Evolutionary conservation across 768 basidiomycete genomes (phyloP).

Genomic region (Jaapia argillacea): DNA sequence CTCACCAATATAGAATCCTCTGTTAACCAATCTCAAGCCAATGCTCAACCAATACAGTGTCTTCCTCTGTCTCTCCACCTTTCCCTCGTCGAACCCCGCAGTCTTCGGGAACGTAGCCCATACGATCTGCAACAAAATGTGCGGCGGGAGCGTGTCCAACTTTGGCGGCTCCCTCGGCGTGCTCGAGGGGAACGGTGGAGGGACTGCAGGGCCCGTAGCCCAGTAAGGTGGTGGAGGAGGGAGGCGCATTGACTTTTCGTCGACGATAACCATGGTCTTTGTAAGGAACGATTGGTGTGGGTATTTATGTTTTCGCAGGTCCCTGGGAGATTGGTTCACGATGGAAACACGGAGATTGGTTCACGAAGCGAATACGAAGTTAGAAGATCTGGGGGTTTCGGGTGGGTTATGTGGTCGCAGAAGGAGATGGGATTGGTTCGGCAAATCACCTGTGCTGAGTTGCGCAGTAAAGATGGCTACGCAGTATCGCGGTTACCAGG

Average conservation of each 20-base stretch:
- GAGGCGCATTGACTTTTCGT: constrained; percentile 29
- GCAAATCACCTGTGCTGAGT: too few species aligned
- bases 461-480: too few species aligned
- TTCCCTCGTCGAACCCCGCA: constrained; percentile 27
- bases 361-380: too few species aligned
- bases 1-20: constrained; percentile 58
- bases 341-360: too few species aligned
- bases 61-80: constrained; percentile 46
- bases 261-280: constrained; percentile 30
- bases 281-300: not conserved
- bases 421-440: too few species aligned
- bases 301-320: too few species aligned
- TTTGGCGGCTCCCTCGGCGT: constrained; percentile 5
- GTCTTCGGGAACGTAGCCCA: constrained; percentile 50
- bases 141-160: constrained; percentile 37
- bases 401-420: too few species aligned
- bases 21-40: constrained; percentile 54
- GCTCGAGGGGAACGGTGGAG: constrained; percentile 25
- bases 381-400: too few species aligned
- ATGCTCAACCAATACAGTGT: constrained; percentile 64
- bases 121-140: constrained; percentile 62
- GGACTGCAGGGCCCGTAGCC: constrained; percentile 12
- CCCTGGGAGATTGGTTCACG: too few species aligned
- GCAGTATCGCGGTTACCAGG: too few species aligned
- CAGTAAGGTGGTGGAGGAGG: constrained; percentile 29